Base-by-base conservation (phyloP, 768 basidiomycete species). In the Suillus occidentalis region DNA sequence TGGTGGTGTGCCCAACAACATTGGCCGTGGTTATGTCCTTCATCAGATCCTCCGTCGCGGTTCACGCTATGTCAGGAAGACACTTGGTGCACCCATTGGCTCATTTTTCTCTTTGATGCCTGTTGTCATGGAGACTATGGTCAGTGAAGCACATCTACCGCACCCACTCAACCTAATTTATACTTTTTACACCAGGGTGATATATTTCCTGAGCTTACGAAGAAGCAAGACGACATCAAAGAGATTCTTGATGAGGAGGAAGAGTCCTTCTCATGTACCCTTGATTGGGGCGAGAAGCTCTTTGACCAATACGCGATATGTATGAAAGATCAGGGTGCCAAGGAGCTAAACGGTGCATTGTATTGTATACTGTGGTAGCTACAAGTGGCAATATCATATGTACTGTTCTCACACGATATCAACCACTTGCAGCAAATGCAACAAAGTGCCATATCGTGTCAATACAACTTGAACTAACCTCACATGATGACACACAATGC, bases 211-310 rank as follows among this genome's bases (percentile, higher is more conserved):
- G 97, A 99, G 79, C 89, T 99, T 69, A 91, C 85, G 22, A 94
- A 88, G 75, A 90, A 87, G 70, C 81, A 86, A 37, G 85, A 84
- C 10, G 95, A 94, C 68, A 88, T 98, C 72, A 94, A 95, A 73
- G 94, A 97, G 76, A 95, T 99, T 67, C 84, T 99, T 20, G 90
- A 99, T 72, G 97, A 99, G 72, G 97, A 99, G 77, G 97, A 99
- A 74, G 92, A 92, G 69, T 97, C 96, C 0, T 99, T 99, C 76
- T 93, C 96, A 9, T 87, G 95, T n/a, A 99, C 97, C 9, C 85
- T 99, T 39, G 96, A 97, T 76, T 89, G 97, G 36, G 97, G 97
- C 39, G 97, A 99, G 81, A 94, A 89, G 72, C 83, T 99, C 6
- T 99, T 99, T 75, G 94, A 96, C 62, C 87, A 92, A 69, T 97